Percentiles rank a stretch among this genome's conserved stretches.
These are phyloP conservation scores for Paramecium sexaurelia DNA, from an alignment of 73 alveolate genomes.

Conservation along the genomic window DNA sequence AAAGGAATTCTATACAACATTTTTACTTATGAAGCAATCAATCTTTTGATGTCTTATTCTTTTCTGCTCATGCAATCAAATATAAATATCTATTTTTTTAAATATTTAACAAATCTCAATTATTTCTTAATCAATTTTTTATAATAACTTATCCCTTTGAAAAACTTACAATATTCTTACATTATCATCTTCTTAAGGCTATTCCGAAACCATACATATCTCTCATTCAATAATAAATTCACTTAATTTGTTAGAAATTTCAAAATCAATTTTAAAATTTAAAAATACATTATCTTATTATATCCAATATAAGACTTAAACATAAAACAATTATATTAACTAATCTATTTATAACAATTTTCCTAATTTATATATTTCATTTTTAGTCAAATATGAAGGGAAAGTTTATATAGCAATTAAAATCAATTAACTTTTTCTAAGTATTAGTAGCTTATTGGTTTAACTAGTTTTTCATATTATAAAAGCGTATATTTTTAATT, in stretches of 20 bases:
- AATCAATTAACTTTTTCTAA: too few species aligned
- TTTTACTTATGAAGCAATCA: conserved; percentile 68
- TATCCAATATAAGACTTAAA: not conserved
- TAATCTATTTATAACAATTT: too few species aligned
- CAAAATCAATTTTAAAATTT: not conserved
- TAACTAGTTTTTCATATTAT: too few species aligned
- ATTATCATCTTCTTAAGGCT: not conserved
- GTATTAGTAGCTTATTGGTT: too few species aligned
- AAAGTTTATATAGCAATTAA: too few species aligned
- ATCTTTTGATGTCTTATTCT: conserved; percentile 71
- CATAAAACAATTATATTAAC: not conserved
- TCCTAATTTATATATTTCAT: too few species aligned
- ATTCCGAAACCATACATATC: not conserved
- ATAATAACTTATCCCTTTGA: not conserved
- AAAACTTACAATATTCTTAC: not conserved
- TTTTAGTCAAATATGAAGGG: too few species aligned
- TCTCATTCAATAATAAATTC: not conserved
- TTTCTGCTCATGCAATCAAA: conserved; percentile 60
- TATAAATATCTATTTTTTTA: conserved; percentile 35
- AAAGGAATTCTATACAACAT: not conserved
- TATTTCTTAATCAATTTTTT: not conserved
- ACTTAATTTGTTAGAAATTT: not conserved
- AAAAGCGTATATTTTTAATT: too few species aligned
- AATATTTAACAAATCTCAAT: conserved; percentile 48
- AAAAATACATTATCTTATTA: not conserved